phyloP scores from a whole-genome alignment of 2,329 filamentous ascomycete species.

The Colletotrichum australisinense region DNA sequence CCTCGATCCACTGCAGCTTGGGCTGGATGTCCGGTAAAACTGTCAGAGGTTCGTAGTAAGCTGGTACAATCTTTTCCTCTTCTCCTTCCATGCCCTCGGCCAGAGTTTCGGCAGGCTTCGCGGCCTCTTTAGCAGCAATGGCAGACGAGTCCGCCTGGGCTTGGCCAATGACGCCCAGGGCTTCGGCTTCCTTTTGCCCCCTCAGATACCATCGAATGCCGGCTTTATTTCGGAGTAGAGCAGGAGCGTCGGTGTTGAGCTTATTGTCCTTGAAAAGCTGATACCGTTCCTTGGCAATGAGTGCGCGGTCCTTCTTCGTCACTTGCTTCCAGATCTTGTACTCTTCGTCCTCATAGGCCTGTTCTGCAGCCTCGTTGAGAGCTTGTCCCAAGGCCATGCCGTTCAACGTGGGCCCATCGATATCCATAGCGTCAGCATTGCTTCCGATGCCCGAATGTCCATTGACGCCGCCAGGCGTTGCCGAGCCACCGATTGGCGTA shows the following conservation, averaged over 20 bases:
- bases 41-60: conserved; percentile 92
- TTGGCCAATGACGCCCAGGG: conserved; percentile 53
- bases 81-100: conserved; percentile 96
- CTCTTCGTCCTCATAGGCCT: conserved; percentile 89
- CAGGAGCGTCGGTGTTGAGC: conserved; percentile 88
- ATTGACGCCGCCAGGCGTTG: conserved; percentile 80
- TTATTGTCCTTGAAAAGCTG: conserved; percentile 87
- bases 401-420: conserved; percentile 80
- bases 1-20: conserved; percentile 87
- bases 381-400: conserved; percentile 73
- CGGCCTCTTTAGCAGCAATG: conserved; percentile 59
- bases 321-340: conserved; percentile 99
- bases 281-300: conserved; percentile 86
- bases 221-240: conserved; percentile 84
- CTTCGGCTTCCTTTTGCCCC: conserved; percentile 77
- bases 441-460: conserved; percentile 75
- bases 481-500: conserved; percentile 80
- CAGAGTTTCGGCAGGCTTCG: conserved; percentile 76
- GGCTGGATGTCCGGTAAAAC: conserved; percentile 86
- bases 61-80: conserved; percentile 85
- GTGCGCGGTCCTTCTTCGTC: conserved; percentile 93
- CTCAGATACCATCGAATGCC: conserved; percentile 91
- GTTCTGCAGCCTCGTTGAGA: conserved; percentile 75
- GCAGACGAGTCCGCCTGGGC: conserved; percentile 55
- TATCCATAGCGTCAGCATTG: conserved; percentile 87